A percentile compares a stretch with the other conserved stretches of the same genome.
These are phyloP conservation scores for Arthroderma sp. DNA, from an alignment of 2,329 filamentous ascomycete species.

Conservation along the genomic window DNA sequence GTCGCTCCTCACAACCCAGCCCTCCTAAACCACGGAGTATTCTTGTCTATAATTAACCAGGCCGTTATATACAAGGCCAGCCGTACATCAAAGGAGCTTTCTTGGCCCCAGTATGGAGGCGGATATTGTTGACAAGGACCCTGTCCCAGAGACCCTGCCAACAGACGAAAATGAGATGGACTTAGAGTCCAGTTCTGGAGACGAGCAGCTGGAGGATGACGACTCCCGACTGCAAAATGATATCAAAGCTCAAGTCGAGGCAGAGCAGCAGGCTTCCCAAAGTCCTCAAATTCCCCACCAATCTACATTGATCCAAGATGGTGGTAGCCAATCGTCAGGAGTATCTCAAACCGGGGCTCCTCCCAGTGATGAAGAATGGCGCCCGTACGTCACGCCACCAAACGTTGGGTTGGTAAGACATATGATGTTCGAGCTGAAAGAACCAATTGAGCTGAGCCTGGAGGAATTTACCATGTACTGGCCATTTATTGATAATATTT, in stretches of 20 bases:
- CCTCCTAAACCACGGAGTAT: too few species aligned
- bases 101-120: too few species aligned
- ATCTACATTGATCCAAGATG: neutral
- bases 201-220: slow-evolving; percentile 6
- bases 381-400: slow-evolving; percentile 27
- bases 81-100: too few species aligned
- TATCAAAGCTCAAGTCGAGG: slow-evolving; percentile 11
- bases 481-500: slow-evolving; percentile 39
- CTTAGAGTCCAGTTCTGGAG: slow-evolving; percentile 1
- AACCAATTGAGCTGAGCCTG: slow-evolving; percentile 33
- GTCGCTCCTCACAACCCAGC: too few species aligned
- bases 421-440: slow-evolving; percentile 33
- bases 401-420: slow-evolving; percentile 31
- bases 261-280: neutral
- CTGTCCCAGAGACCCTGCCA: neutral
- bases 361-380: neutral
- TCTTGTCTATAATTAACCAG: too few species aligned
- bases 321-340: neutral
- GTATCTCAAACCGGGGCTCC: neutral
- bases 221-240: slow-evolving; percentile 11
- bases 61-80: too few species aligned
- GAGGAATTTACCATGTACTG: slow-evolving; percentile 36
- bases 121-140: too few species aligned
- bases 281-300: too few species aligned
- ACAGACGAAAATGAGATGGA: slow-evolving; percentile 6